Evolutionary conservation across 1,139 yeast genomes (phyloP).

Genomic region (Saccharomyces pastorianus): DNA sequence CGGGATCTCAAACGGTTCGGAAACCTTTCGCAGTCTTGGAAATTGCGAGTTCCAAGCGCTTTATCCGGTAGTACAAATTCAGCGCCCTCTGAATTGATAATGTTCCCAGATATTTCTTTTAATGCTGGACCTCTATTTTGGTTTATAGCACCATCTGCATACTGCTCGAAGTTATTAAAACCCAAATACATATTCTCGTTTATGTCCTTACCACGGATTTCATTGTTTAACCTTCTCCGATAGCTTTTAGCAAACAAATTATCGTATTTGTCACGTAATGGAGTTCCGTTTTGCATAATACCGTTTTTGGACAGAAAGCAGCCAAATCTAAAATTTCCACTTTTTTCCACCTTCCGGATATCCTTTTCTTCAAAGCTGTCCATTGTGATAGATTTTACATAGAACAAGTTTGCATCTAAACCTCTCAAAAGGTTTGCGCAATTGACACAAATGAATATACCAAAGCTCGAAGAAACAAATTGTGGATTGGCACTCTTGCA

Average conservation of each 20-base stretch:
- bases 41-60: neutral
- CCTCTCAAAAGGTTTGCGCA: constrained; percentile 95
- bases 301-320: neutral
- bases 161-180: neutral
- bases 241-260: neutral
- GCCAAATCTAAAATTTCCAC: constrained; percentile 56
- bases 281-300: neutral
- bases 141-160: neutral
- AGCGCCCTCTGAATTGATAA: neutral
- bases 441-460: constrained; percentile 86
- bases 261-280: neutral
- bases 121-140: neutral
- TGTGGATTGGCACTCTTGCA: constrained; percentile 91
- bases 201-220: neutral
- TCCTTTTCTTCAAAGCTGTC: constrained; percentile 92
- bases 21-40: neutral
- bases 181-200: neutral
- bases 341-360: constrained; percentile 76
- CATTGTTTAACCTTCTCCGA: neutral
- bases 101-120: neutral
- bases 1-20: neutral
- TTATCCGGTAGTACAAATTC: neutral
- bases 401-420: constrained; percentile 87
- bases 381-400: constrained; percentile 89
- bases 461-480: constrained; percentile 96